These are phyloP conservation scores for Mycena haematopus DNA, from an alignment of 768 basidiomycete species.

Conservation along the genomic window DNA sequence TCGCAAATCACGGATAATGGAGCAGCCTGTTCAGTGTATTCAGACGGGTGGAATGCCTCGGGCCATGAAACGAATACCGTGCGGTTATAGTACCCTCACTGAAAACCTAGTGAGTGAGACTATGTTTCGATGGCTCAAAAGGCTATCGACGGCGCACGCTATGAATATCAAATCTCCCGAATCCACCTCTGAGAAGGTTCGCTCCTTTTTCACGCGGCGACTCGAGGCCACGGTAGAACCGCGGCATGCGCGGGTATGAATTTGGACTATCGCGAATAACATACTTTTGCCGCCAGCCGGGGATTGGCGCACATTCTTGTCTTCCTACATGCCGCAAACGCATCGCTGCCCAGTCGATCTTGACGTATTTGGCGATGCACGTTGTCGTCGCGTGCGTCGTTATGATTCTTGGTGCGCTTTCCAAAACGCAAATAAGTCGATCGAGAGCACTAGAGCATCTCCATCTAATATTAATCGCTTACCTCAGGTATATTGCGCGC, in stretches of 20 bases:
- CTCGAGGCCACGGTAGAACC: not conserved
- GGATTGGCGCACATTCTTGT: not conserved
- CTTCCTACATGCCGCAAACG: not conserved
- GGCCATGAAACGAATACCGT: not conserved
- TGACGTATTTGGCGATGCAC: not conserved
- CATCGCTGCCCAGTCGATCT: not conserved
- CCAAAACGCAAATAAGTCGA: not conserved
- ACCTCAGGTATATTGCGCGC: not conserved
- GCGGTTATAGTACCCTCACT: not conserved
- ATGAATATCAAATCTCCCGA: not conserved
- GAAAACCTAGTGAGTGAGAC: too few relatives aligned
- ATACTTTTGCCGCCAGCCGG: not conserved
- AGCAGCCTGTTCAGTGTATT: not conserved
- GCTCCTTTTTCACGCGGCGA: not conserved
- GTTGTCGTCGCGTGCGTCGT: not conserved
- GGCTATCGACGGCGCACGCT: not conserved
- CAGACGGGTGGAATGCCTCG: not conserved
- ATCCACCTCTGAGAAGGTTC: not conserved
- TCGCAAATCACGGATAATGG: not conserved
- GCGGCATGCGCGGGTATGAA: not conserved
- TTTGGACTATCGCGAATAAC: not conserved
- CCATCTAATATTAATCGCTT: not conserved
- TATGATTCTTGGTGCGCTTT: not conserved
- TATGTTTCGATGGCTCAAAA: not conserved
- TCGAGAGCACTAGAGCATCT: slow-evolving; percentile 8